Evolutionary conservation across 2,329 filamentous ascomycete species (phyloP).

Genomic region (Botrytis sinoallii): DNA sequence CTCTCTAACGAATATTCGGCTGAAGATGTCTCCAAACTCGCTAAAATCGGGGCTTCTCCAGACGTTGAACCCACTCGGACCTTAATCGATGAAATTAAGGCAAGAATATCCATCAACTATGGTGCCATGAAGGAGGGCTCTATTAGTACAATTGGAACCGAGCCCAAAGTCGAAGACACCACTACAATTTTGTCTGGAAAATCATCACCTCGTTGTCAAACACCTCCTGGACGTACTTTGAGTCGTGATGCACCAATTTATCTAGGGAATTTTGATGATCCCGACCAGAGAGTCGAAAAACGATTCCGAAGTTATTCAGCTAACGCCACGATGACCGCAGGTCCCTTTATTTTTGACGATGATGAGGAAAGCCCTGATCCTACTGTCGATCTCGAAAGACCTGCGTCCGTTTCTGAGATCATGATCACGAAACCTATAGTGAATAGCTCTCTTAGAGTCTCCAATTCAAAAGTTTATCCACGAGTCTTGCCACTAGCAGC

Average conservation of each 20-base stretch:
- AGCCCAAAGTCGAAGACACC: too few relatives aligned
- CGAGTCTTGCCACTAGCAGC: not conserved
- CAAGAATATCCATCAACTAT: not conserved
- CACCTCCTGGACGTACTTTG: not conserved
- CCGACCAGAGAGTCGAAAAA: too few relatives aligned
- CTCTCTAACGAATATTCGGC: not conserved
- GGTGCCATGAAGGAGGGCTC: too few relatives aligned
- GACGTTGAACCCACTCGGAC: not conserved
- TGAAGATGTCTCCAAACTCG: not conserved
- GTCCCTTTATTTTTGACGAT: not conserved
- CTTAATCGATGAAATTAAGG: not conserved
- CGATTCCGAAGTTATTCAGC: slow-evolving; percentile 9
- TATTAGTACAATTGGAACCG: not conserved
- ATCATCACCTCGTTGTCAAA: not conserved
- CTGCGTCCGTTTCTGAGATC: not conserved
- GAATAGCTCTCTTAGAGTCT: not conserved
- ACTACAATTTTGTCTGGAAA: not conserved
- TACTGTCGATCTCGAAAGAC: not conserved
- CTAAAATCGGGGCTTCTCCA: not conserved
- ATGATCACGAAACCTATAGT: not conserved
- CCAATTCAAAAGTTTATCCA: not conserved
- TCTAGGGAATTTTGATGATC: not conserved
- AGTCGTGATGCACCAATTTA: not conserved
- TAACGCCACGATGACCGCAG: not conserved
- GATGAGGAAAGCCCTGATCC: not conserved